phyloP scores from a whole-genome alignment of 768 basidiomycete species.

The button mushroom (Agaricus bisporus) region DNA sequence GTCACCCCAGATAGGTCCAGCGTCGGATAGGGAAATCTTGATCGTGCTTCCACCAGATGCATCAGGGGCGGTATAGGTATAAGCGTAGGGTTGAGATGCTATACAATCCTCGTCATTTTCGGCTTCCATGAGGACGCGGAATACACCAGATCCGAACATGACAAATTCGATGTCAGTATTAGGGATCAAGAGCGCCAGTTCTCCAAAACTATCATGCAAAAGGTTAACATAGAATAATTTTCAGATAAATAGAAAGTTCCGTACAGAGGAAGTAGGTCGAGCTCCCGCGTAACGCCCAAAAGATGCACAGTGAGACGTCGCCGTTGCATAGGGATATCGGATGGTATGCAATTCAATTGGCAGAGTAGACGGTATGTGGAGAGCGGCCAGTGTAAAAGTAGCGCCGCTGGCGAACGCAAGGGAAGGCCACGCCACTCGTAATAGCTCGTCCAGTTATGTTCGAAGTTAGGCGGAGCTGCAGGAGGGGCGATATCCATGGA shows the following conservation, averaged over 20 bases:
- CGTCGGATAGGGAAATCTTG: slow-evolving; percentile 25
- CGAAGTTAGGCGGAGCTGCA: slow-evolving; percentile 20
- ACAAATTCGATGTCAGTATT: slow-evolving; percentile 38
- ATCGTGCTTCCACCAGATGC: slow-evolving; percentile 32
- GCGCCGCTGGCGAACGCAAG: slow-evolving; percentile 33
- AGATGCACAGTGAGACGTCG: slow-evolving; percentile 28
- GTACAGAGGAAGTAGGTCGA: slow-evolving; percentile 14
- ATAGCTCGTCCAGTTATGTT: slow-evolving; percentile 36
- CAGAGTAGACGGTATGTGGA: slow-evolving; percentile 31
- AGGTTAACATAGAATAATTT: not conserved
- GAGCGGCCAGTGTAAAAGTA: slow-evolving; percentile 40
- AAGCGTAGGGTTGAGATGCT: slow-evolving; percentile 21
- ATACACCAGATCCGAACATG: slow-evolving; percentile 30
- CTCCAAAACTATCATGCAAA: slow-evolving; percentile 27
- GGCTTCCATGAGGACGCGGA: slow-evolving; percentile 24
- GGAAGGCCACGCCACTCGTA: slow-evolving; percentile 40
- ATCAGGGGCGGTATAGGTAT: slow-evolving; percentile 29
- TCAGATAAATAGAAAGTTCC: not conserved
- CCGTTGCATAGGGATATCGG: slow-evolving; percentile 18
- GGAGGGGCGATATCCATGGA: slow-evolving; percentile 13
- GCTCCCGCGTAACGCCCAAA: slow-evolving; percentile 33
- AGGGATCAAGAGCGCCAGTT: slow-evolving; percentile 38
- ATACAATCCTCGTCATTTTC: slow-evolving; percentile 20
- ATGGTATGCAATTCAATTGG: slow-evolving; percentile 24
- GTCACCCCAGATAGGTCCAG: slow-evolving; percentile 13